phyloP scores from a whole-genome alignment of 208 protist species.

The Leishmania gerbilli region DNA sequence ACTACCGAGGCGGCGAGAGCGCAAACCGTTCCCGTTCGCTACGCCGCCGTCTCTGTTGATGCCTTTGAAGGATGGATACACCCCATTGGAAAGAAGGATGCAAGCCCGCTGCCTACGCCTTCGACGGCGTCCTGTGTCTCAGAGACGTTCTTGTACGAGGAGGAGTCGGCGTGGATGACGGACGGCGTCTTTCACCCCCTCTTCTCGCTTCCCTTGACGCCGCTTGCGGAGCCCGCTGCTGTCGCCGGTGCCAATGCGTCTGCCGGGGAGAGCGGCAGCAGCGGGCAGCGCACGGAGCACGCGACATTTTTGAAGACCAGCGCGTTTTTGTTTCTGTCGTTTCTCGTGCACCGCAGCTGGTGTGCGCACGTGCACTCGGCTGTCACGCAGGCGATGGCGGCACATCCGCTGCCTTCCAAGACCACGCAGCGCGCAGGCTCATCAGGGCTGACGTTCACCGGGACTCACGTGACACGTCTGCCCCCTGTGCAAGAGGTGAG shows the following conservation, averaged over 20 bases:
- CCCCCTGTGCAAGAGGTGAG: constrained; percentile 10
- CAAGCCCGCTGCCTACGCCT: too few species aligned
- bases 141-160: neutral
- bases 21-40: neutral
- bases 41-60: neutral
- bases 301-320: constrained; percentile 19
- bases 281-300: neutral
- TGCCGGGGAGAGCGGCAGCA: neutral
- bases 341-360: constrained; percentile 32
- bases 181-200: constrained; percentile 2
- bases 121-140: neutral
- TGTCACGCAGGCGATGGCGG: neutral
- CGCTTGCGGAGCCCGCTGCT: neutral
- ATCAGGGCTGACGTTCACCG: neutral
- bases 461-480: constrained; percentile 10
- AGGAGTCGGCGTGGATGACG: constrained; percentile 9
- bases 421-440: neutral
- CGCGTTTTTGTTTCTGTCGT: constrained; percentile 31
- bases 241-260: neutral
- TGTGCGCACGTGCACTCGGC: constrained; percentile 15
- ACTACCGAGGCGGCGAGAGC: neutral
- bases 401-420: neutral
- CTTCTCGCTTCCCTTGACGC: neutral
- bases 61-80: neutral
- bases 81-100: neutral